Conservation (phyloP, 2,329 filamentous ascomycete species). For the Aspergillus sp. region DNA sequence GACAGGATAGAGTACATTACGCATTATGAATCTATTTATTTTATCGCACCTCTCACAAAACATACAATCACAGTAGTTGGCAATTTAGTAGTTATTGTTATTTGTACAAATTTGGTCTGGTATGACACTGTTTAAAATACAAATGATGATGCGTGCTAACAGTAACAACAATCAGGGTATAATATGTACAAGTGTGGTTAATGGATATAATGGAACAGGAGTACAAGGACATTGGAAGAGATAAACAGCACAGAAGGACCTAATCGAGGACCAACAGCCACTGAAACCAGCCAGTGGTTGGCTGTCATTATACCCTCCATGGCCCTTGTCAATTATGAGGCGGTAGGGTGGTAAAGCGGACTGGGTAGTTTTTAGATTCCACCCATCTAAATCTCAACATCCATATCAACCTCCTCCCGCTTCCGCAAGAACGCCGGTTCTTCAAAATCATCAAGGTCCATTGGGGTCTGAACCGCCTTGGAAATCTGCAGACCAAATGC, state of each 20-base stretch:
- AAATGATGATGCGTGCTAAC: not conserved
- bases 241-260: not conserved
- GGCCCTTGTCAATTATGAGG: not conserved
- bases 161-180: not conserved
- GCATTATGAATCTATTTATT: slow-evolving; percentile 7
- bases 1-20: slow-evolving; percentile 5
- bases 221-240: not conserved
- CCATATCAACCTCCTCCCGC: slow-evolving; percentile 40
- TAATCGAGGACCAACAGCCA: not conserved
- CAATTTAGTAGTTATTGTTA: not conserved
- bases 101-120: not conserved
- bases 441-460: slow-evolving; percentile 46
- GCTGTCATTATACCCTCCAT: not conserved
- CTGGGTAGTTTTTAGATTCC: slow-evolving; percentile 23
- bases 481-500: slow-evolving; percentile 17
- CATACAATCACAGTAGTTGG: not conserved
- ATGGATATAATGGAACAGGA: not conserved
- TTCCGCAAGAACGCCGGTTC: slow-evolving; percentile 46
- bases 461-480: slow-evolving; percentile 9
- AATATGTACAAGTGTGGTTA: slow-evolving; percentile 1
- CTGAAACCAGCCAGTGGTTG: slow-evolving; percentile 8
- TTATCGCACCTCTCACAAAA: not conserved
- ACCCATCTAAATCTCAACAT: slow-evolving; percentile 34
- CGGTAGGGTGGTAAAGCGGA: not conserved
- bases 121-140: not conserved